A percentile compares a stretch with the other conserved stretches of the same genome.
Conservation (phyloP, 306 rosid species). For the Ochetophila trinervis region DNA sequence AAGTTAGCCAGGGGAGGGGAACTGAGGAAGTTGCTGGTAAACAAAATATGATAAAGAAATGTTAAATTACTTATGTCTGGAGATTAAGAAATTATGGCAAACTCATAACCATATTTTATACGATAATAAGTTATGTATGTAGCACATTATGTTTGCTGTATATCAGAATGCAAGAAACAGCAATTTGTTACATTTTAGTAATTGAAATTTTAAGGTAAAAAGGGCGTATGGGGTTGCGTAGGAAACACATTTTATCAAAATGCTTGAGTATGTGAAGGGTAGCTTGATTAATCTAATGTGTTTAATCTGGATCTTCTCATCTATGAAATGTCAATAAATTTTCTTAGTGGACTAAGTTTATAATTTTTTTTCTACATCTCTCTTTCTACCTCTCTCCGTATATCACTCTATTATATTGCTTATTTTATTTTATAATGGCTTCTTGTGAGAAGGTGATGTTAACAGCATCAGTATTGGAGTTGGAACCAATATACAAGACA, state of each 20-base stretch:
- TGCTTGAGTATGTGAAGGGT: background rate
- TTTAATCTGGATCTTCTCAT: background rate
- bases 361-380: background rate
- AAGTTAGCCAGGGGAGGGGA: background rate
- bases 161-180: background rate
- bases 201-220: background rate
- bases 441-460: constrained; percentile 62
- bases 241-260: background rate
- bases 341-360: background rate
- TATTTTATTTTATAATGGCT: constrained; percentile 20
- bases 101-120: background rate
- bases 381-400: too few relatives aligned
- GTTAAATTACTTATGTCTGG: too few relatives aligned
- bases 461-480: constrained; percentile 85
- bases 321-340: background rate
- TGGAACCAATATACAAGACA: constrained; percentile 94
- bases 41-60: background rate
- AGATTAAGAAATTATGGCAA: too few relatives aligned
- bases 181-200: background rate
- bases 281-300: background rate
- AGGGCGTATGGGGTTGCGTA: background rate
- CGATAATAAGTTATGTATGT: background rate
- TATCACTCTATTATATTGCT: background rate
- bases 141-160: background rate
- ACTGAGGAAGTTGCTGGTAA: background rate